phyloP scores from a whole-genome alignment of 495 filamentous ascomycete species.

The Xylaria nigripes region DNA sequence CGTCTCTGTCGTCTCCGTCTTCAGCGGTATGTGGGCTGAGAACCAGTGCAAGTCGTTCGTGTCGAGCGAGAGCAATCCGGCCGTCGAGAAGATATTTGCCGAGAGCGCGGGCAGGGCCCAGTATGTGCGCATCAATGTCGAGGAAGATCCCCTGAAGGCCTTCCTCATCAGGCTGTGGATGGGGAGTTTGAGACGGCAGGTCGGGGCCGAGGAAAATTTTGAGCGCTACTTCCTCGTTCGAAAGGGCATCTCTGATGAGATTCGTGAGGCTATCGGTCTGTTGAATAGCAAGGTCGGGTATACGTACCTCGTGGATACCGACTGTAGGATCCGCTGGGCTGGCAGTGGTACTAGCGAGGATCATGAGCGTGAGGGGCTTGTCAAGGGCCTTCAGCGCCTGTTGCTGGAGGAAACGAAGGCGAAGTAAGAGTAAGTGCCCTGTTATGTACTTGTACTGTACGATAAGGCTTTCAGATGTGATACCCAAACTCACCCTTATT shows the following conservation, averaged over 20 bases:
- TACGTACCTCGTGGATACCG: constrained; percentile 80
- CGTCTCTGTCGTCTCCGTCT: constrained; percentile 70
- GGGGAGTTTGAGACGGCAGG: constrained; percentile 46
- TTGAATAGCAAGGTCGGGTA: constrained; percentile 88
- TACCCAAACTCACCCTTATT: neutral
- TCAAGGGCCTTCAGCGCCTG: constrained; percentile 59
- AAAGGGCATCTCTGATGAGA: constrained; percentile 62
- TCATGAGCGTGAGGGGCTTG: constrained; percentile 63
- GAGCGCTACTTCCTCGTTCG: constrained; percentile 75
- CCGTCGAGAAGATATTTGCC: constrained; percentile 46
- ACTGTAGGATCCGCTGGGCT: constrained; percentile 90
- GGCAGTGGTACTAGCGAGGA: constrained; percentile 69
- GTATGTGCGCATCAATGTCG: constrained; percentile 76
- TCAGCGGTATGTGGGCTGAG: constrained; percentile 77
- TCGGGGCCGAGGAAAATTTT: constrained; percentile 53
- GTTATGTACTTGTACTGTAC: neutral
- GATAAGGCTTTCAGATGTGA: neutral
- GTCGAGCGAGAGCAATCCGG: constrained; percentile 53
- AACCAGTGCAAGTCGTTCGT: constrained; percentile 67
- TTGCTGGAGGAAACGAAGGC: neutral
- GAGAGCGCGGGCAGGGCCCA: constrained; percentile 48
- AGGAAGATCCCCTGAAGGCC: constrained; percentile 70
- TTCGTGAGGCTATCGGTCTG: constrained; percentile 70
- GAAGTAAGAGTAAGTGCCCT: neutral
- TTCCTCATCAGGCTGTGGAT: constrained; percentile 64